Percentiles rank a stretch among this genome's conserved stretches.
These are phyloP conservation scores for Ceratobasidium papillatum DNA, from an alignment of 1,284 basidiomycete genomes.

Conservation along the genomic window DNA sequence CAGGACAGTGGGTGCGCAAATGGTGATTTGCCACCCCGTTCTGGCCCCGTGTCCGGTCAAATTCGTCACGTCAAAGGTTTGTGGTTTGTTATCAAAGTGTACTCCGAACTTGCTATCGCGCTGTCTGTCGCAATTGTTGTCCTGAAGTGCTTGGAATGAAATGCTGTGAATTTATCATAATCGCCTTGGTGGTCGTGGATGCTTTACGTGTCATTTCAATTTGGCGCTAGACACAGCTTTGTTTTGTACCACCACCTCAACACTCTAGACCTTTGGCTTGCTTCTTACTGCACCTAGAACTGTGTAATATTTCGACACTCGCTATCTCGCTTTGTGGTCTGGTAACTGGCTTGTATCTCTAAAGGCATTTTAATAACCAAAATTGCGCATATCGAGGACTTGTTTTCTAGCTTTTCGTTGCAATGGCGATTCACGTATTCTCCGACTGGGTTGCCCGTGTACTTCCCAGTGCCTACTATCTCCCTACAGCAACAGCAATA, in stretches of 20 bases:
- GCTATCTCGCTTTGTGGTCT: background rate
- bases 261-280: background rate
- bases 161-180: background rate
- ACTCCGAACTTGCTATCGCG: slow-evolving; percentile 16
- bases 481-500: background rate
- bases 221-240: background rate
- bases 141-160: background rate
- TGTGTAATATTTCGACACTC: background rate
- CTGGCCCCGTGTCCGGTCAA: background rate
- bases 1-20: slow-evolving; percentile 14
- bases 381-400: background rate
- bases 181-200: background rate
- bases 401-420: background rate
- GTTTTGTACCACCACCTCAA: background rate
- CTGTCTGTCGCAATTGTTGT: background rate
- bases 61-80: background rate
- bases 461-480: slow-evolving; percentile 18
- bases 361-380: too few relatives aligned
- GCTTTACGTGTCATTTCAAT: slow-evolving; percentile 1
- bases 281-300: background rate
- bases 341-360: background rate
- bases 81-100: background rate
- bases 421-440: slow-evolving; percentile 36
- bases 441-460: slow-evolving; percentile 3
- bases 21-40: background rate